phyloP scores from a whole-genome alignment of 495 filamentous ascomycete genomes.

The Collariella sp. region DNA sequence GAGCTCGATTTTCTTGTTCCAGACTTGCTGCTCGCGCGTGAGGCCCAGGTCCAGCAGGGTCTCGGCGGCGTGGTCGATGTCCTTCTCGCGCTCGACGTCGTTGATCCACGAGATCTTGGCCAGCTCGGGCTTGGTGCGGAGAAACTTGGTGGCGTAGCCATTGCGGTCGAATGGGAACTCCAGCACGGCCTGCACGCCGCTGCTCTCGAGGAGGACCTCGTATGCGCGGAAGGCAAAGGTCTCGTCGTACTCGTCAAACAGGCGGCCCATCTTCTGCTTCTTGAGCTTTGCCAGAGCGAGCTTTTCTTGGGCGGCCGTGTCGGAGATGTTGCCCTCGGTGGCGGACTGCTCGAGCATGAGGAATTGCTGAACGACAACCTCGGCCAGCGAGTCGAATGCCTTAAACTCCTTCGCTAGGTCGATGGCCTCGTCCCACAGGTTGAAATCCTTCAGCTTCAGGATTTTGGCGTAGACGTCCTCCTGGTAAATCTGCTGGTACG shows the following conservation, averaged over 20 bases:
- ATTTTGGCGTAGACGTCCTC: slow-evolving; percentile 37
- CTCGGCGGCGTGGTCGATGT: slow-evolving; percentile 60
- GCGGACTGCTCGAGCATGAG: slow-evolving; percentile 24
- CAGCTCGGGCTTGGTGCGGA: slow-evolving; percentile 58
- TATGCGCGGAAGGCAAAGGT: slow-evolving; percentile 76
- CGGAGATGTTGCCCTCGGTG: slow-evolving; percentile 10
- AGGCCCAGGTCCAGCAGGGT: slow-evolving; percentile 58
- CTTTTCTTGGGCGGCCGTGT: slow-evolving; percentile 20
- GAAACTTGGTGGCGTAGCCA: slow-evolving; percentile 60
- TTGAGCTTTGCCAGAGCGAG: slow-evolving; percentile 26
- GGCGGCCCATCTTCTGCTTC: slow-evolving; percentile 41
- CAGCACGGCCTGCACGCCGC: slow-evolving; percentile 58
- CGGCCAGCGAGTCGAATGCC: slow-evolving; percentile 61
- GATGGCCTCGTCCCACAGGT: slow-evolving; percentile 58
- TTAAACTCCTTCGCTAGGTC: slow-evolving; percentile 63
- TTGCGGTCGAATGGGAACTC: slow-evolving; percentile 54
- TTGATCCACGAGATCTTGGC: slow-evolving; percentile 90
- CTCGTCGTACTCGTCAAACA: slow-evolving; percentile 65
- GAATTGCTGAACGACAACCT: slow-evolving; percentile 42
- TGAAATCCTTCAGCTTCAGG: slow-evolving; percentile 54
- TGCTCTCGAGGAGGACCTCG: slow-evolving; percentile 57
- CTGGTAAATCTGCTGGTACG: slow-evolving; percentile 28
- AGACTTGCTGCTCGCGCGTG: slow-evolving; percentile 61
- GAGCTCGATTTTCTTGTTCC: slow-evolving; percentile 86
- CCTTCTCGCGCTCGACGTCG: slow-evolving; percentile 63